Conservation (phyloP, 2,329 filamentous ascomycete species). For the Scytalidium sp. region DNA sequence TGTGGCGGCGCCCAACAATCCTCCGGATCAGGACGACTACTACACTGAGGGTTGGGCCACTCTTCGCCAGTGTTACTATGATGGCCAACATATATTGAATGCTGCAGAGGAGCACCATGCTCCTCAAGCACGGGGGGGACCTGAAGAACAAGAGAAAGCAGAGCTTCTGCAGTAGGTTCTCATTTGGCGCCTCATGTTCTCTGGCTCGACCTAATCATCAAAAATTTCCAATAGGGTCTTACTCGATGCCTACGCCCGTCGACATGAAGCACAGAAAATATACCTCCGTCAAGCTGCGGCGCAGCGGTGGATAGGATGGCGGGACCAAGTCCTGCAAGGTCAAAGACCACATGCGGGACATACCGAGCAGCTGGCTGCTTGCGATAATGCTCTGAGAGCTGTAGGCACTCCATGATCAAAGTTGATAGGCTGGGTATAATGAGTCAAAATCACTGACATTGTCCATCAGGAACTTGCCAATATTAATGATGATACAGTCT, state of each 20-base stretch:
- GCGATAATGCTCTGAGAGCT: slow-evolving; percentile 53
- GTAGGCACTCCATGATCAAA: slow-evolving; percentile 37
- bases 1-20: slow-evolving; percentile 52
- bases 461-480: slow-evolving; percentile 49
- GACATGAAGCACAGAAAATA: slow-evolving; percentile 64
- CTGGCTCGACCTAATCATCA: too few relatives aligned
- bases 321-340: slow-evolving; percentile 51
- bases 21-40: slow-evolving; percentile 54
- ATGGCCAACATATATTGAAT: slow-evolving; percentile 63
- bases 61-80: slow-evolving; percentile 58
- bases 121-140: slow-evolving; percentile 48
- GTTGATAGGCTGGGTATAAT: slow-evolving; percentile 1
- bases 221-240: slow-evolving; percentile 47
- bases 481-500: slow-evolving; percentile 58
- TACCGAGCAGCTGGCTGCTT: slow-evolving; percentile 47
- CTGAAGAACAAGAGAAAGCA: slow-evolving; percentile 58
- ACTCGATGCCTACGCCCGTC: slow-evolving; percentile 57
- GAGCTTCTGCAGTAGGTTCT: slow-evolving; percentile 58
- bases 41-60: slow-evolving; percentile 62
- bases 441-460: background rate
- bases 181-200: too few relatives aligned
- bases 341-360: slow-evolving; percentile 44
- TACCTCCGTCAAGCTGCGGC: slow-evolving; percentile 58
- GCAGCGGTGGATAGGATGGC: slow-evolving; percentile 55
- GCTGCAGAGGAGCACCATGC: slow-evolving; percentile 61